Percentiles rank a stretch among this genome's conserved stretches.
Conservation (phyloP, 2,329 filamentous ascomycete genomes). For the Huntiella abstrusa region DNA sequence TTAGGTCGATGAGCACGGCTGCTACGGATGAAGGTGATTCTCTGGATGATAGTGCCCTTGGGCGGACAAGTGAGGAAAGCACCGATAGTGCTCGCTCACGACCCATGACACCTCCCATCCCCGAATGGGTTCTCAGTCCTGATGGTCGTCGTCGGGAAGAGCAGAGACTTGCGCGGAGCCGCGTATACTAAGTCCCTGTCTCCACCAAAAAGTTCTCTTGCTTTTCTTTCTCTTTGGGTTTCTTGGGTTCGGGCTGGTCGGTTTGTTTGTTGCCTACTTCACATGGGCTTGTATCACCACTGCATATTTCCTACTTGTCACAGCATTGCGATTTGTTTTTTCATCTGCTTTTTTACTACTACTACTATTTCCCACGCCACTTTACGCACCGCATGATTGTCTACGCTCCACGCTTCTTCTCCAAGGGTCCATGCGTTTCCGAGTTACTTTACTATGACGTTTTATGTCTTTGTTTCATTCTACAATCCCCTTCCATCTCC, state of each 20-base stretch:
- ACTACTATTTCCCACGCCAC: too few relatives aligned
- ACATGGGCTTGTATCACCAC: too few relatives aligned
- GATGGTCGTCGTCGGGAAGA: constrained; percentile 24
- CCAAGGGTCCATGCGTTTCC: too few relatives aligned
- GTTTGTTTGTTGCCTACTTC: too few relatives aligned
- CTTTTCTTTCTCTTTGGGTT: background rate
- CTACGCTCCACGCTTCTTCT: too few relatives aligned
- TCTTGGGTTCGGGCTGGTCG: background rate
- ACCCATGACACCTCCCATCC: constrained; percentile 40
- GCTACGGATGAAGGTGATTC: constrained; percentile 14
- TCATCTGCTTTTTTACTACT: too few relatives aligned
- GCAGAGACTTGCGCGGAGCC: background rate
- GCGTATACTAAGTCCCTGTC: constrained; percentile 3
- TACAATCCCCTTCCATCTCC: too few relatives aligned
- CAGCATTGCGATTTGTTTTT: too few relatives aligned
- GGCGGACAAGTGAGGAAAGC: constrained; percentile 1
- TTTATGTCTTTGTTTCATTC: too few relatives aligned
- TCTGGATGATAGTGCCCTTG: constrained; percentile 11
- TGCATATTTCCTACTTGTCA: too few relatives aligned
- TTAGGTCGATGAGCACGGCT: constrained; percentile 9
- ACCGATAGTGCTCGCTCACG: constrained; percentile 19
- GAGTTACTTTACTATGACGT: too few relatives aligned
- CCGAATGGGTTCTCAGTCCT: constrained; percentile 39
- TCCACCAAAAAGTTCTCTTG: background rate
- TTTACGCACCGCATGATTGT: too few relatives aligned